phyloP scores from a whole-genome alignment of 352 stramenopile genomes.

The Pythium insidiosum region DNA sequence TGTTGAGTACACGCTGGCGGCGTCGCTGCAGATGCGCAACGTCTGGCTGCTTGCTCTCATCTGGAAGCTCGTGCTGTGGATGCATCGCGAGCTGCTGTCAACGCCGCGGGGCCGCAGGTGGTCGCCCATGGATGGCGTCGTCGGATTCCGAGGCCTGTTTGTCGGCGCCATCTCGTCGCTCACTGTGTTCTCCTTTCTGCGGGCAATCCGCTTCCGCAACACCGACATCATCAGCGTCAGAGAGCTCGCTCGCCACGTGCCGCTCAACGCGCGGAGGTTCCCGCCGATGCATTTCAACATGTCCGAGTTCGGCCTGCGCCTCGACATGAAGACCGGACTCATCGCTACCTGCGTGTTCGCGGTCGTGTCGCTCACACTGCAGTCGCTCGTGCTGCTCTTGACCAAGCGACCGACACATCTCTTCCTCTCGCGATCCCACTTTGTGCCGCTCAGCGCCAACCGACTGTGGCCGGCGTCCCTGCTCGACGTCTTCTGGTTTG shows the following conservation, averaged over 20 bases:
- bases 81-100: background rate
- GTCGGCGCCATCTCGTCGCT: constrained; percentile 1
- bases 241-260: constrained; percentile 1
- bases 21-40: constrained; percentile 30
- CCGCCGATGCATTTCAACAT: background rate
- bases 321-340: constrained; percentile 5
- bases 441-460: constrained; percentile 11
- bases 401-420: background rate
- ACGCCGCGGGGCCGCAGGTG: background rate
- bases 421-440: constrained; percentile 9
- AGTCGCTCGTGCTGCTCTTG: background rate
- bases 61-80: constrained; percentile 5
- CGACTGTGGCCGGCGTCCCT: constrained; percentile 4
- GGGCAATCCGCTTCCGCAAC: constrained; percentile 7
- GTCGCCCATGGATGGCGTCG: background rate
- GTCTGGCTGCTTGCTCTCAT: constrained; percentile 17
- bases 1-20: constrained; percentile 6
- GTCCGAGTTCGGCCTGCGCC: constrained; percentile 2
- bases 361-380: background rate
- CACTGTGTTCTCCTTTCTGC: constrained; percentile 3
- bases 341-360: background rate
- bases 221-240: constrained; percentile 1
- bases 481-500: constrained; percentile 14
- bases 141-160: constrained; percentile 6
- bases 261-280: background rate